Evolutionary conservation across 495 filamentous ascomycete genomes (phyloP).

Genomic region (Aspergillus ostianus): DNA sequence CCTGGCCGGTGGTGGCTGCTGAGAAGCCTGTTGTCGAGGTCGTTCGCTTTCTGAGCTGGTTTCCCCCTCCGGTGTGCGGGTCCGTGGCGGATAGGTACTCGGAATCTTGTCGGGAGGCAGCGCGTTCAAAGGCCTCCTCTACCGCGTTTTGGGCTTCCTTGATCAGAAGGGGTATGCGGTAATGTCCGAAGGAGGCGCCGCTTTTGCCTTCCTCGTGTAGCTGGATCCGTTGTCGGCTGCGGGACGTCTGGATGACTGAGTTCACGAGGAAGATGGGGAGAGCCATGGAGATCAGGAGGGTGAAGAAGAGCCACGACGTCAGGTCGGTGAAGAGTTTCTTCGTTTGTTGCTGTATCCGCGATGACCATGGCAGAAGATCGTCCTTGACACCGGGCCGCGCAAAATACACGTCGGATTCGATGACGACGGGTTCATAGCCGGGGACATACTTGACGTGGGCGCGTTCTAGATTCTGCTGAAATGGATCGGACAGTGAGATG

Average conservation of each 20-base stretch:
- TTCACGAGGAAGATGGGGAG: constrained; percentile 70
- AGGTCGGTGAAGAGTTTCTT: constrained; percentile 36
- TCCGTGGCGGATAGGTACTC: constrained; percentile 53
- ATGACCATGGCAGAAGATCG: constrained; percentile 30
- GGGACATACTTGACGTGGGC: constrained; percentile 68
- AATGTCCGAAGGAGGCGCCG: constrained; percentile 60
- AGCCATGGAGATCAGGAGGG: constrained; percentile 66
- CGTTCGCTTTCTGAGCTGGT: neutral
- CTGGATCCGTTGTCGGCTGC: constrained; percentile 68
- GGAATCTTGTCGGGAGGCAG: constrained; percentile 60
- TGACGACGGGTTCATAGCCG: constrained; percentile 72
- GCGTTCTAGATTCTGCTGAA: constrained; percentile 53
- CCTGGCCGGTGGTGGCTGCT: neutral
- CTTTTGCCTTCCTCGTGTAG: constrained; percentile 72
- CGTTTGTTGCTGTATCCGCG: constrained; percentile 26
- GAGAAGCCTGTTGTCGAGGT: neutral
- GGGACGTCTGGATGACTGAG: constrained; percentile 67
- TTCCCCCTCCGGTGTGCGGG: neutral
- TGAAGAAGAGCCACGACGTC: constrained; percentile 61
- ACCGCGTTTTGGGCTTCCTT: constrained; percentile 67
- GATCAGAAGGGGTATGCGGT: constrained; percentile 73
- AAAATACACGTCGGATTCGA: constrained; percentile 66
- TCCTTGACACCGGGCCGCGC: constrained; percentile 31
- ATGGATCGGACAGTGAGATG: constrained; percentile 75
- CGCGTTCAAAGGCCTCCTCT: constrained; percentile 69